Base-by-base conservation (phyloP, 768 basidiomycete genomes). In the Auricularia sp. region DNA sequence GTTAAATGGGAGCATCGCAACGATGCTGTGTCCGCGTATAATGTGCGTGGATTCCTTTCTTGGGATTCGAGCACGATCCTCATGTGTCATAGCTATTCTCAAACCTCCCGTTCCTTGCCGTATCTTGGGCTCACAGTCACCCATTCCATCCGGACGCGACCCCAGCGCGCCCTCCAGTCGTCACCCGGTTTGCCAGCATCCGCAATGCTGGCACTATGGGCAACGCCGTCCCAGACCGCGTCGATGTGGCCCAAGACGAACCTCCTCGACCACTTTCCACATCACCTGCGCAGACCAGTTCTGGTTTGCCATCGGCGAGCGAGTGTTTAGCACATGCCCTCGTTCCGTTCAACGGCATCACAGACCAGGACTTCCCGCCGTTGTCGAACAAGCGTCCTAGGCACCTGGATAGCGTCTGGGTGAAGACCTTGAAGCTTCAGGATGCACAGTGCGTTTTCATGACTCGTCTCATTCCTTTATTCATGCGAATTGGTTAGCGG, bases 1-100 rank as follows among this genome's bases (percentile, higher is more conserved):
- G 79, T 91, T 47, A 93, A 91, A 71, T 93, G 88, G 87, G 77
- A 81, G 34, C 83, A 88, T 72, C 80, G 90, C 53, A 86, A 90
- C 66, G 86, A 92, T 68, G 88, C 86, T 65, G 81, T 90, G 51
- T 83, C 77, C 66, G 90, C 90, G 29, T 77, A 89, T 59, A 83
- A 84, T 81, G 90, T 89, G 14, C 44, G 62, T 39, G 62, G 21
- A 29, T 60, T 61, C 34, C n/a, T 7, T 66, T 10, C 34, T 16
- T 33, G 58, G 33, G 54, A 60, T 36, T 51, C 18, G 29, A 29
- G 29, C 18, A 21, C 54, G 36, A 51, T 33, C 39, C 39, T 42
- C 39, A 42, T 42, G 39, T 42, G 7, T 42, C 23, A 3, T 64
- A 92, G 90, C 87, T 3, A 78, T 92, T 67, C 83, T 86, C 64